A percentile compares a stretch with the other conserved stretches of the same genome.
Evolutionary conservation across 257 asterid species (phyloP).

Genomic region (Jasminum sambac): DNA sequence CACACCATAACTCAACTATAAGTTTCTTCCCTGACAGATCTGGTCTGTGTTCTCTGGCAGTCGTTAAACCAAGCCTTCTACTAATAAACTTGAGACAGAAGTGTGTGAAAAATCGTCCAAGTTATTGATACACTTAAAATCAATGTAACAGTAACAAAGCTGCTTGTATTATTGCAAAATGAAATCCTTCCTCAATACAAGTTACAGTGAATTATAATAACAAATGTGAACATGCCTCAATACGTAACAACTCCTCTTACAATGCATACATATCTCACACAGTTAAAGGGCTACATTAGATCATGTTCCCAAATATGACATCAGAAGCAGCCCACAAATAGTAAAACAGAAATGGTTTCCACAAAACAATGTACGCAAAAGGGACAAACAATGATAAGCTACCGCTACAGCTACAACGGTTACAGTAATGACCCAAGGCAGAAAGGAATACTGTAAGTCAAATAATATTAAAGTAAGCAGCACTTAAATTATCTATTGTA

Average conservation of each 20-base stretch:
- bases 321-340: neutral
- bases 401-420: neutral
- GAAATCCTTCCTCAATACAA: neutral
- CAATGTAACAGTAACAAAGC: neutral
- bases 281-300: neutral
- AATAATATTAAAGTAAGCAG: neutral
- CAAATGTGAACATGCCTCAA: neutral
- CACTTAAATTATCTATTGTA: slow-evolving; percentile 16
- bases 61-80: neutral
- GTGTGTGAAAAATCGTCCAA: neutral
- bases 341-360: slow-evolving; percentile 4
- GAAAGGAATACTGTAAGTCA: neutral
- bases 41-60: neutral
- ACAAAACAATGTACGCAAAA: neutral
- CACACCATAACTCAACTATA: no score
- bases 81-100: neutral
- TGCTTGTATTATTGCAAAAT: neutral
- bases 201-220: neutral
- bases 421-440: neutral
- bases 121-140: neutral
- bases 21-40: neutral
- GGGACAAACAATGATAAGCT: neutral
- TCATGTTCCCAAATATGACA: slow-evolving; percentile 7
- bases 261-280: neutral
- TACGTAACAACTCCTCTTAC: neutral